Base-by-base conservation (phyloP, 805 yeast species). In the Saccharomycopsis lassenensis region DNA sequence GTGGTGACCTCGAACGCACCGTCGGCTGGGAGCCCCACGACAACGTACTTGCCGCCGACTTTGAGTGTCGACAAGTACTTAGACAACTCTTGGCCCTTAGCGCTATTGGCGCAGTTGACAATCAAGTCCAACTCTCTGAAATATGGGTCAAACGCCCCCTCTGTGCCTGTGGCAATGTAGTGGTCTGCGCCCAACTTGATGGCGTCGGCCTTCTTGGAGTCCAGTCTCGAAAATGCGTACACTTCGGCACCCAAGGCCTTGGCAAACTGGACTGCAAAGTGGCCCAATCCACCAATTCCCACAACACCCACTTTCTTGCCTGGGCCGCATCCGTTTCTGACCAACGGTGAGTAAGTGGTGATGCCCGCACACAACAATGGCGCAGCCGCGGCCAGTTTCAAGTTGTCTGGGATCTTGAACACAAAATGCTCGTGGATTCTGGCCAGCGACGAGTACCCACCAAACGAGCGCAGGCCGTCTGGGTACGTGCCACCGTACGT, bases 361-460 rank as follows among this genome's bases (percentile, higher is more conserved):
- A 77, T 60, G 37, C 89, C 89, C 38, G 84, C 89, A 62, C 89
- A 80, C 60, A 78, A 58, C 58, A 80, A 59, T 35, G 87, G 86
- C 3, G 85, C 86, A 20, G 74, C 83, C 19, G 63, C 58, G 24
- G 63, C 69, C 30, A 71, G 61, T 24, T 67, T 61, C 28, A 75
- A 48, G 11, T 47, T 54, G 10, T 69, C 70, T 30, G 89, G 87
- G 40, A 79, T 68, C 31, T 72, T 73, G 59, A 79, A 66, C 2
- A 67, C 77, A 52, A 74, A 74, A 40, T 66, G 63, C 53, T 76
- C 80, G 54, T 74, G 68, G 33, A 74, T 73, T 45, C 84, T 67
- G 28, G 75, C 65, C 55, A 73, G 74, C 31, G 74, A 65, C n/a
- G 83, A 65, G 55, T 76, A 76, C 12, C 87, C 86, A 57, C 85